Base-by-base conservation (phyloP, 306 rosid species). In the Adenanthera pavonina region DNA sequence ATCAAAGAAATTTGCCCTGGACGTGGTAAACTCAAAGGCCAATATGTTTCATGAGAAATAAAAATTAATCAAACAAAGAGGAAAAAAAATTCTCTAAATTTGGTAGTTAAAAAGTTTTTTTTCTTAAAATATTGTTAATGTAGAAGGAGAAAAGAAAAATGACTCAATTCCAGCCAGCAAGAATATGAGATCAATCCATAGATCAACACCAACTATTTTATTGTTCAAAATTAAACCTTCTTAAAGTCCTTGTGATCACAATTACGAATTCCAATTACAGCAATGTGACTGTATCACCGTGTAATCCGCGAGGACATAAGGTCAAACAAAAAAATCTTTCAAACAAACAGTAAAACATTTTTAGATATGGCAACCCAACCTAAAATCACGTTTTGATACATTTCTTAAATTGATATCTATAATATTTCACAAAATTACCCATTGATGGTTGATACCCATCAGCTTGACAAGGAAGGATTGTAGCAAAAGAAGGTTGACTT, bases 221-320 rank as follows among this genome's bases (percentile, higher is more conserved):
- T 11, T 19, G 7, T 51, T 19, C 8, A 62, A 83, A 16, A 43
- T 6, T 33, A 52, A n/a, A 48, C 72, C 43, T 13, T 41, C 20
- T 56, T 67, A 19, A 13, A 69, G 69, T 80, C 75, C 76, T 84
- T 10, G 4, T 38, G n/a, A 25, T 2, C 40, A 61, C 40, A 25
- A 47, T 13, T 59, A 17, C 17, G 30, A 76, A 15, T 46, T 13
- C 75, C 71, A 76, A 61, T 4, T 82, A 54, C 60, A 16, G 51
- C 46, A 61, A 77, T 61, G 49, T 61, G 51, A 34, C 72, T 44
- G 62, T 35, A 78, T n/a, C 14, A 52, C 15, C 51, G 78, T 66
- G 35, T 20, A 19, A 75, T 6, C 53, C 13, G 64, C 69, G 19
- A 38, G 7, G 8, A 30, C 35, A 69, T 3, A 72, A 17, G 65